These are phyloP conservation scores for Cylindrodendrum hubeiense DNA, from an alignment of 2,329 filamentous ascomycete species.

Conservation along the genomic window DNA sequence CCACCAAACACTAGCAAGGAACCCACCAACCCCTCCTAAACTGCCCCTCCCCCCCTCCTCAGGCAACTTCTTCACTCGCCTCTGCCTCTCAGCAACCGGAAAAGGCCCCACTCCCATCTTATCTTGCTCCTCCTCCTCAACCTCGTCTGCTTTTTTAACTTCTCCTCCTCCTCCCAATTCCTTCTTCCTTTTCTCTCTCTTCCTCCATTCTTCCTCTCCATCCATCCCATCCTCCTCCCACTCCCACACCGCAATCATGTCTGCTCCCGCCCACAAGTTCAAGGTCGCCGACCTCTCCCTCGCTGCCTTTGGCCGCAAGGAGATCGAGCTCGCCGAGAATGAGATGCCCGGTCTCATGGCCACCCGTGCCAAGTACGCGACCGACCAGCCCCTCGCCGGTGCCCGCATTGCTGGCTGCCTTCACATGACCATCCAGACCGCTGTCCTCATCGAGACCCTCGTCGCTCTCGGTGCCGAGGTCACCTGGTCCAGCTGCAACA, in stretches of 20 bases:
- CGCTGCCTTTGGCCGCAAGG: conserved; percentile 97
- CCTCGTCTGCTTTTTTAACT: conserved; percentile 31
- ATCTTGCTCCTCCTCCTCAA: conserved; percentile 32
- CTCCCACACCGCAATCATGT: conserved; percentile 59
- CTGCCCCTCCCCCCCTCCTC: conserved; percentile 32
- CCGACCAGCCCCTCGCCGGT: conserved; percentile 92
- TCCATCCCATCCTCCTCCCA: conserved; percentile 28
- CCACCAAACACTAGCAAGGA: conserved; percentile 19
- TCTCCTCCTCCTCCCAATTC: conserved; percentile 36
- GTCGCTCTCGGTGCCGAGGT: conserved; percentile 95
- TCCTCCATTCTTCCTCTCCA: conserved; percentile 36
- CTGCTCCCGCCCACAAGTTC: conserved; percentile 91
- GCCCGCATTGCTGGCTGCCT: conserved; percentile 97
- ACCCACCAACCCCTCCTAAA: conserved; percentile 28
- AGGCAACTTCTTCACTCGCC: conserved; percentile 21
- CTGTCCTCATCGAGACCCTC: conserved; percentile 98
- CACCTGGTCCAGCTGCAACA: conserved; percentile 99
- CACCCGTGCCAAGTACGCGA: conserved; percentile 90
- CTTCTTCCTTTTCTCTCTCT: conserved; percentile 21
- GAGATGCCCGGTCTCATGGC: conserved; percentile 99
- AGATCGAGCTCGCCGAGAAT: conserved; percentile 97
- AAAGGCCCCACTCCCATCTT: conserved; percentile 40
- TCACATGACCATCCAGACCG: conserved; percentile 99
- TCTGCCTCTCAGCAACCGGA: conserved; percentile 18
- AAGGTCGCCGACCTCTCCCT: conserved; percentile 99